Evolutionary conservation across 2,329 filamentous ascomycete genomes (phyloP).

Genomic region (Sporothrix variecibatus): DNA sequence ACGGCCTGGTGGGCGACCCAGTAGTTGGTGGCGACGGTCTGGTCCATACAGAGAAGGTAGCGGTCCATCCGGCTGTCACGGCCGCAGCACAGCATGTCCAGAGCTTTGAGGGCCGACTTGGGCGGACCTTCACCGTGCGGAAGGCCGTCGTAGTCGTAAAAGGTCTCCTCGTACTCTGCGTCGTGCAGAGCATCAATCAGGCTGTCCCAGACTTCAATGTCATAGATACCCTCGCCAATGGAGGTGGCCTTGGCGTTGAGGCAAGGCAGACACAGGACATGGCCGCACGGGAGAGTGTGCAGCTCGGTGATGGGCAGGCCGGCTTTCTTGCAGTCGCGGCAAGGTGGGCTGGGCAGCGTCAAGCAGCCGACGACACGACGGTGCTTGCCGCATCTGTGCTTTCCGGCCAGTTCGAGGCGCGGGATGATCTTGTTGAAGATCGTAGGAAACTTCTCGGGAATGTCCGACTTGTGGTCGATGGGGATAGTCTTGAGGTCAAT

Average conservation of each 20-base stretch:
- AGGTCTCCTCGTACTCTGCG: not conserved
- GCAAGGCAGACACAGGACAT: slow-evolving; percentile 27
- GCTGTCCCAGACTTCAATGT: not conserved
- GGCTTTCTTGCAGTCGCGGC: slow-evolving; percentile 20
- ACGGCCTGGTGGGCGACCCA: slow-evolving; percentile 23
- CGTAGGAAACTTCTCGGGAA: not conserved
- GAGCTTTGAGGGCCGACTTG: not conserved
- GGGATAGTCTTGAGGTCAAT: not conserved
- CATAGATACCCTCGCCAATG: not conserved
- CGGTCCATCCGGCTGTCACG: not conserved
- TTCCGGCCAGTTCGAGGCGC: not conserved
- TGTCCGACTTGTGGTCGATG: not conserved
- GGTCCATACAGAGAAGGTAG: slow-evolving; percentile 14
- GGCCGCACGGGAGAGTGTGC: slow-evolving; percentile 28
- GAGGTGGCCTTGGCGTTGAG: slow-evolving; percentile 6
- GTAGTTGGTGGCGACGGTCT: not conserved
- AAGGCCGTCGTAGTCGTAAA: not conserved
- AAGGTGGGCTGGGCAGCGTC: slow-evolving; percentile 4
- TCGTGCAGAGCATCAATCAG: not conserved
- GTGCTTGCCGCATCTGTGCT: slow-evolving; percentile 10
- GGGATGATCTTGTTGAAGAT: not conserved
- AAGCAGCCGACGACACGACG: not conserved
- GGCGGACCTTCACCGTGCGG: not conserved
- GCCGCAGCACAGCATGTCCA: slow-evolving; percentile 26
- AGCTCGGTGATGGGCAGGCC: not conserved